Evolutionary conservation across 768 basidiomycete genomes (phyloP).

Genomic region (Coprinopsis marcescibilis): DNA sequence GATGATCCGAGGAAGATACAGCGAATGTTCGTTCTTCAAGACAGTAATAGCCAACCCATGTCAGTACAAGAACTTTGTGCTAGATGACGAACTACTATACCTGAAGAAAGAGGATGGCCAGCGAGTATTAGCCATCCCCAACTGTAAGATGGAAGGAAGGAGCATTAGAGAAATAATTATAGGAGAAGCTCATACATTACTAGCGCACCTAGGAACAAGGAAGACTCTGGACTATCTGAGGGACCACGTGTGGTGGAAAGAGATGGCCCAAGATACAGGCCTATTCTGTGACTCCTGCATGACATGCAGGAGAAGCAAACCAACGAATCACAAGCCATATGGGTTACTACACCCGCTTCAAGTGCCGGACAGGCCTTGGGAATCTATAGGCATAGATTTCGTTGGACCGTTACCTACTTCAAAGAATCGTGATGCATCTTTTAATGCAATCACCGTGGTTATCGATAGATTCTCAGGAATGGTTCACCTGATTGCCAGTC

Average conservation of each 20-base stretch:
- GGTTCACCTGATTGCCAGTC: slow-evolving; percentile 15
- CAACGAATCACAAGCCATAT: slow-evolving; percentile 17
- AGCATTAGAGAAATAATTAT: slow-evolving; percentile 26
- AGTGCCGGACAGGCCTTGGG: slow-evolving; percentile 12
- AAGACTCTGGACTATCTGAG: slow-evolving; percentile 28
- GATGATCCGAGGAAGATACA: slow-evolving; percentile 6
- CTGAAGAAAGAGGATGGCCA: slow-evolving; percentile 4
- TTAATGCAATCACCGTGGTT: slow-evolving; percentile 12
- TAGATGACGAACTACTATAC: slow-evolving; percentile 14
- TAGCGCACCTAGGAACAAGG: slow-evolving; percentile 28
- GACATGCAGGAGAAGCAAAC: slow-evolving; percentile 17
- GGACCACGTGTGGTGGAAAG: slow-evolving; percentile 33
- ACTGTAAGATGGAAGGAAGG: slow-evolving; percentile 11
- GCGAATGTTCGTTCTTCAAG: slow-evolving; percentile 14
- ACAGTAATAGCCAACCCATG: slow-evolving; percentile 9
- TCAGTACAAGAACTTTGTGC: slow-evolving; percentile 15
- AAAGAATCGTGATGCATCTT: slow-evolving; percentile 3
- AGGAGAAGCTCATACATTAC: slow-evolving; percentile 28
- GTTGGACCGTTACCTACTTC: slow-evolving; percentile 19
- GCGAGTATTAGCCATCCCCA: slow-evolving; percentile 17
- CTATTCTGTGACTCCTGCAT: slow-evolving; percentile 24
- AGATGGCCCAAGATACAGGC: slow-evolving; percentile 18
- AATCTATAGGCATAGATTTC: slow-evolving; percentile 14
- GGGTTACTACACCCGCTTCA: slow-evolving; percentile 19
- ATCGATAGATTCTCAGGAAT: slow-evolving; percentile 17